Evolutionary conservation across 2,329 filamentous ascomycete species (phyloP).

Genomic region (Fusarium nematophilum): DNA sequence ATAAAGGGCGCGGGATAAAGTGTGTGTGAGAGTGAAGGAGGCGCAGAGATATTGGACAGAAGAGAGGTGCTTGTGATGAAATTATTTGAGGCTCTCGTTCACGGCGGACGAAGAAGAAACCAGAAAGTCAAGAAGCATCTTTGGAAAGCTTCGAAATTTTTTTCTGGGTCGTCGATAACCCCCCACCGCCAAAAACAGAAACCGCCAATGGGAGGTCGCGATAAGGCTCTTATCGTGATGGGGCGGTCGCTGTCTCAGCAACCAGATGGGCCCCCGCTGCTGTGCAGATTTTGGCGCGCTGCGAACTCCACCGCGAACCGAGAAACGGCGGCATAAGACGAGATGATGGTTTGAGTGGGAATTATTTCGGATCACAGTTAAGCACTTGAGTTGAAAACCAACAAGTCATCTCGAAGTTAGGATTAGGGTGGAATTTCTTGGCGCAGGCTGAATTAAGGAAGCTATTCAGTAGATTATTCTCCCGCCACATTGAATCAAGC

Average conservation of each 20-base stretch:
- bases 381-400: too few relatives aligned
- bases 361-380: too few relatives aligned
- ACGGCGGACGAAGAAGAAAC: conserved; percentile 34
- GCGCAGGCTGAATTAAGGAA: too few relatives aligned
- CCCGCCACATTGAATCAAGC: too few relatives aligned
- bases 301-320: conserved; percentile 21
- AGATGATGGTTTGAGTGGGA: too few relatives aligned
- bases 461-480: too few relatives aligned
- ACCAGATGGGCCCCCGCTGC: conserved; percentile 42
- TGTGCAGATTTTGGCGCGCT: conserved; percentile 36
- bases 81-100: conserved; percentile 33
- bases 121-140: conserved; percentile 36
- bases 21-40: conserved; percentile 13
- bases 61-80: conserved; percentile 29
- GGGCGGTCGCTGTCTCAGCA: conserved; percentile 49
- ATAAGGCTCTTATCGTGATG: conserved; percentile 48
- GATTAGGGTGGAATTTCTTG: too few relatives aligned
- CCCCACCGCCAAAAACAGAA: conserved; percentile 30
- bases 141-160: conserved; percentile 50
- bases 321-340: conserved; percentile 13
- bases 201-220: conserved; percentile 43
- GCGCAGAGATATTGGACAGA: conserved; percentile 18
- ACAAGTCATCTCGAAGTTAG: too few relatives aligned
- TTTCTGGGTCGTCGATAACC: conserved; percentile 38
- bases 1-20: not conserved